These are phyloP conservation scores for Taxawa tesnikishii DNA, from an alignment of 2,329 filamentous ascomycete species.

Conservation along the genomic window DNA sequence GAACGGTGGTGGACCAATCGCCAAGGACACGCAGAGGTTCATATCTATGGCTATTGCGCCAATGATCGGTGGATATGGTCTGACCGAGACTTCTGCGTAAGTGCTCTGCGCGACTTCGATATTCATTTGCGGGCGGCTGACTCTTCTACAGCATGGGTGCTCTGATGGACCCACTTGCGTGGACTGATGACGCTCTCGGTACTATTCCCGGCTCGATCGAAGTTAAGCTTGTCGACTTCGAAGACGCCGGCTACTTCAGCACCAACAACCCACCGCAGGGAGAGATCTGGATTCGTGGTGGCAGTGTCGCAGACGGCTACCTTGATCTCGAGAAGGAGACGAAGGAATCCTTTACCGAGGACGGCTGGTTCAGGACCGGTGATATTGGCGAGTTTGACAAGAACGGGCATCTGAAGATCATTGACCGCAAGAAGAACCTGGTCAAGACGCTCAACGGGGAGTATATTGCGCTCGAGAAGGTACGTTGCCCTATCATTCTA, in stretches of 20 bases:
- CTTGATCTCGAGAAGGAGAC: slow-evolving; percentile 82
- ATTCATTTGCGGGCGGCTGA: slow-evolving; percentile 3
- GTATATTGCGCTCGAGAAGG: slow-evolving; percentile 89
- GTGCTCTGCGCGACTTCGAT: slow-evolving; percentile 16
- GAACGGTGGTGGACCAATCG: slow-evolving; percentile 87
- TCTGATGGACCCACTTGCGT: slow-evolving; percentile 75
- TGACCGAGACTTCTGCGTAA: slow-evolving; percentile 70
- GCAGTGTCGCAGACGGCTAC: slow-evolving; percentile 64
- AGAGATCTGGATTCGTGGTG: slow-evolving; percentile 81
- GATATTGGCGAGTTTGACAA: slow-evolving; percentile 85
- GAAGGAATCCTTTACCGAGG: slow-evolving; percentile 58
- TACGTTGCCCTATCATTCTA: too few species aligned
- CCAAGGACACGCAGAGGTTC: slow-evolving; percentile 79
- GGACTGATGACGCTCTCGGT: slow-evolving; percentile 65
- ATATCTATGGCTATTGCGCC: slow-evolving; percentile 85
- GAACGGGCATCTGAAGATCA: slow-evolving; percentile 70
- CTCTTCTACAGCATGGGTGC: slow-evolving; percentile 48
- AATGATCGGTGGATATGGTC: slow-evolving; percentile 87
- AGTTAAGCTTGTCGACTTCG: slow-evolving; percentile 81
- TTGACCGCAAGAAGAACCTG: slow-evolving; percentile 96
- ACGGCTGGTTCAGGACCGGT: slow-evolving; percentile 95
- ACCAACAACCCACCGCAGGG: slow-evolving; percentile 71
- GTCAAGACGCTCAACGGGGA: slow-evolving; percentile 93
- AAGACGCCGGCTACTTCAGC: slow-evolving; percentile 75
- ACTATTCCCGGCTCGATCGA: slow-evolving; percentile 68